Evolutionary conservation across 768 basidiomycete genomes (phyloP).

Genomic region (Xerocomellus dryophilus): DNA sequence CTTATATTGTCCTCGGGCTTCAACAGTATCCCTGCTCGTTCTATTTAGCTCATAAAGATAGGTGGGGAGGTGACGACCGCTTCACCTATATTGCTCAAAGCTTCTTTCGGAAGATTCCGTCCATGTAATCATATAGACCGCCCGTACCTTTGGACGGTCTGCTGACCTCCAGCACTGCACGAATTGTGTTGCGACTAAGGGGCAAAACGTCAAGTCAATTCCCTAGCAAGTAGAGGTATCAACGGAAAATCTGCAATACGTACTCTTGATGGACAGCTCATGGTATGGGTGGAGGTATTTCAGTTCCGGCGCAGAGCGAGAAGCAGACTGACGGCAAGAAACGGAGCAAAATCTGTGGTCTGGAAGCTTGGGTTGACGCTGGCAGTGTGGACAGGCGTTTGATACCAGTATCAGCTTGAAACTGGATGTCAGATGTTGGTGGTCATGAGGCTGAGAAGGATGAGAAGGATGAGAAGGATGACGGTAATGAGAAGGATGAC

Average conservation of each 20-base stretch:
- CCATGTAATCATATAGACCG: slow-evolving; percentile 24
- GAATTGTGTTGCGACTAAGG: slow-evolving; percentile 15
- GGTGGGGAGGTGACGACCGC: background rate
- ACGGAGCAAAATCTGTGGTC: slow-evolving; percentile 22
- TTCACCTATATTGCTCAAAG: slow-evolving; percentile 21
- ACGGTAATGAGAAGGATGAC: too few relatives aligned
- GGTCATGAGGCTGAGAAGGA: too few relatives aligned
- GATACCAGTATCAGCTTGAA: background rate
- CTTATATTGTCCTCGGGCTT: slow-evolving; percentile 9
- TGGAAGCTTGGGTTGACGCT: slow-evolving; percentile 7
- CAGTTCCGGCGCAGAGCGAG: slow-evolving; percentile 15
- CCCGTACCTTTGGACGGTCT: slow-evolving; percentile 13
- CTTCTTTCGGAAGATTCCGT: background rate
- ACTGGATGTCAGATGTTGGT: background rate
- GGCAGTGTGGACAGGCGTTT: slow-evolving; percentile 21
- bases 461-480: too few relatives aligned
- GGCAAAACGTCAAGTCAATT: background rate
- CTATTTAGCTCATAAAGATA: background rate
- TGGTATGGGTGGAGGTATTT: slow-evolving; percentile 13
- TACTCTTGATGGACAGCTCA: slow-evolving; percentile 5
- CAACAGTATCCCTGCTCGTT: slow-evolving; percentile 15
- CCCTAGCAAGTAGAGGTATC: too few relatives aligned
- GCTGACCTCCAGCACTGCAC: slow-evolving; percentile 3
- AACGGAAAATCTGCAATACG: background rate
- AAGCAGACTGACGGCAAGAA: slow-evolving; percentile 8